Evolutionary conservation across 129 eudicot species (phyloP).

Genomic region (Pseudognaphalium luteoalbum): DNA sequence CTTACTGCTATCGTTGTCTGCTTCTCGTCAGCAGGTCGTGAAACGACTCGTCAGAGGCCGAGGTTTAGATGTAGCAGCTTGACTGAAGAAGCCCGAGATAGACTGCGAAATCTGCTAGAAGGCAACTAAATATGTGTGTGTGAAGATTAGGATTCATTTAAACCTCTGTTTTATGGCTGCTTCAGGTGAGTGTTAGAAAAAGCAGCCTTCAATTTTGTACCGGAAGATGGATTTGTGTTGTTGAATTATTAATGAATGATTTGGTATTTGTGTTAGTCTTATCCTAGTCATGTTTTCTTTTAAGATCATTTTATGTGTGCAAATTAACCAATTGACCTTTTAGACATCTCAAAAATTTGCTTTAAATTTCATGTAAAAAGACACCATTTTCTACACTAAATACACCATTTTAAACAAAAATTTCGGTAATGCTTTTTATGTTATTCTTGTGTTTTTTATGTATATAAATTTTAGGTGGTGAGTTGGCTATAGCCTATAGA

Average conservation of each 20-base stretch:
- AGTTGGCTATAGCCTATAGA: neutral
- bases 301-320: neutral
- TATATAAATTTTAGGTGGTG: neutral
- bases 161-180: constrained; percentile 45
- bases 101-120: constrained; percentile 48
- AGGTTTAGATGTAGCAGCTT: constrained; percentile 52
- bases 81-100: constrained; percentile 61
- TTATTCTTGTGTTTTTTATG: neutral
- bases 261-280: neutral
- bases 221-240: neutral
- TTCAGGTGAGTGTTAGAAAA: constrained; percentile 45
- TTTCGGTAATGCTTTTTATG: neutral
- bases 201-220: constrained; percentile 53
- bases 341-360: too few relatives aligned
- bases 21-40: constrained; percentile 41
- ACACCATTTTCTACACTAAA: neutral
- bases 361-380: too few relatives aligned
- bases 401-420: neutral
- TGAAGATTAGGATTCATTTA: constrained; percentile 19
- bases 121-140: constrained; percentile 40
- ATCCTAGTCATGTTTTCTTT: neutral
- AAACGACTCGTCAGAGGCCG: constrained; percentile 38
- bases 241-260: neutral
- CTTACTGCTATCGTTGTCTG: constrained; percentile 77
- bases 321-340: neutral